Conservation (phyloP, 176 grass and related monocot genomes). For the Hordeum vulgare region MorexV3_pseudomolecules_assembly NC_058518.1:240224313-240224812, state of each 20-base stretch:
- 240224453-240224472: neutral
- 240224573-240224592: neutral
- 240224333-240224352: slow-evolving; percentile 29
- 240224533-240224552: neutral
- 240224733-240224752: slow-evolving; percentile 25
- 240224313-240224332: neutral
- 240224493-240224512: neutral
- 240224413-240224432: neutral
- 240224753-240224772: slow-evolving; percentile 34
- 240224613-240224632: neutral
- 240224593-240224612: neutral
- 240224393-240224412: neutral
- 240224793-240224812: slow-evolving; percentile 80
- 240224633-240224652: slow-evolving; percentile 29
- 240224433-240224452: neutral
- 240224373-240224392: neutral
- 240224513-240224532: neutral
- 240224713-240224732: slow-evolving; percentile 66
- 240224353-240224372: neutral
- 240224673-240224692: slow-evolving; percentile 72
- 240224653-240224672: slow-evolving; percentile 75
- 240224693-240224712: slow-evolving; percentile 79
- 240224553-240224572: neutral
- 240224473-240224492: neutral
- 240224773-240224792: slow-evolving; percentile 37